Base-by-base conservation (phyloP, 139 green algal species). In the Picochlorum sp. region DNA sequence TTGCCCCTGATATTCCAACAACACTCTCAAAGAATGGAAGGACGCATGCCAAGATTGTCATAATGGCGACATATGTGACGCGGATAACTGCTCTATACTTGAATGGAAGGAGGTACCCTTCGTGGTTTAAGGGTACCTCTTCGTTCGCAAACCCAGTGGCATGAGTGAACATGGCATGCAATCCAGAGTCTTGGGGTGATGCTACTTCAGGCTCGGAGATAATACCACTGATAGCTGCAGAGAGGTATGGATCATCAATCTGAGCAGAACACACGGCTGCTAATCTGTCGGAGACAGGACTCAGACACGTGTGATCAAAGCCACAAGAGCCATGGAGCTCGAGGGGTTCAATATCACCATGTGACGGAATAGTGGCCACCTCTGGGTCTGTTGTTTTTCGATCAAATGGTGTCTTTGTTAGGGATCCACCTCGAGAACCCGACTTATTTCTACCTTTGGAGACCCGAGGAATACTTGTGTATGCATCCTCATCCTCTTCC, bases 1-100 rank as follows among this genome's bases (percentile, higher is more conserved):
- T 16, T n/a, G 65, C 71, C n/a, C 71, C 71, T 20, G 69, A 24
- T 1, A 70, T 23, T 2, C 49, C 70, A 62, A 63, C 68, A 3
- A 77, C 54, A 4, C 21, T 49, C 8, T 28, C 20, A 18, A 77
- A 77, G 71, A 77, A 77, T 7, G 71, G 71, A 1, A 77, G 68
- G 0, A 77, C 10, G 2, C 71, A 59, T 23, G 49, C 66, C 4
- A 77, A 23, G 4, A 77, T 16, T 20, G 71, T 77, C 6, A 65
- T 57, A 1, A 73, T 7, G 9, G 31, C 26, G 18, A 77, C 71
- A 59, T 73, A 65, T 2, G 49, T 15, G 5, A 51, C 45, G n/a
- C 71, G 49, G 2, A n/a, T 14, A n/a, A 49, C 13, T 57, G 58
- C 13, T 34, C 26, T 21, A 18, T 59, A 30, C n/a, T 49, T 18